These are phyloP conservation scores for Inosperma sp. DNA, from an alignment of 768 basidiomycete species.

Conservation along the genomic window DNA sequence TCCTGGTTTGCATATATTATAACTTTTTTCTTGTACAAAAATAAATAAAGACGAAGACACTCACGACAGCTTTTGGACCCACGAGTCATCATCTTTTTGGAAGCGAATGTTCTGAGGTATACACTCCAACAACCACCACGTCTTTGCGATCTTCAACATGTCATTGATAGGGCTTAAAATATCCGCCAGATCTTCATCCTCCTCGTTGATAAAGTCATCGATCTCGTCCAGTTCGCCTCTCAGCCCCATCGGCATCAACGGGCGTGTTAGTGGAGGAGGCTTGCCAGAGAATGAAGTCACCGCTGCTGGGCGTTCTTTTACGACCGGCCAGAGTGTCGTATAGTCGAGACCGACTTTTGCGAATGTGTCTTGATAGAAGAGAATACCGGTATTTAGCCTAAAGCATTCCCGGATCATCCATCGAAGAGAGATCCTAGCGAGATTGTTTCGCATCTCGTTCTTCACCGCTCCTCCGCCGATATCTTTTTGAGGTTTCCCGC, in stretches of 20 bases:
- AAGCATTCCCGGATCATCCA: conserved; percentile 76
- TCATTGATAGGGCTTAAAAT: conserved; percentile 50
- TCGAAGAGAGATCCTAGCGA: conserved; percentile 68
- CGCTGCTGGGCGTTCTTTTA: conserved; percentile 39
- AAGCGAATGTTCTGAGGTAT: conserved; percentile 38
- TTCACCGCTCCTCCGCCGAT: conserved; percentile 68
- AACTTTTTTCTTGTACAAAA: conserved; percentile 2
- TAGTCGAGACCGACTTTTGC: conserved; percentile 44
- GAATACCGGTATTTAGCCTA: conserved; percentile 49
- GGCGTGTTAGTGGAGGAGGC: conserved; percentile 18
- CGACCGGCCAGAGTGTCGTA: conserved; percentile 39
- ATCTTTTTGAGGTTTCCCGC: conserved; percentile 37
- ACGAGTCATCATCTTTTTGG: conserved; percentile 39
- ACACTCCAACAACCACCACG: conserved; percentile 68
- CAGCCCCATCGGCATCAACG: conserved; percentile 19
- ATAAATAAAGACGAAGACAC: conserved; percentile 15
- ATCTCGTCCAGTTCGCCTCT: conserved; percentile 24
- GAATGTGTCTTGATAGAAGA: conserved; percentile 50
- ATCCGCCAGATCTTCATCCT: conserved; percentile 59
- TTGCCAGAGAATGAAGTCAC: conserved; percentile 27
- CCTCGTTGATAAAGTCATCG: conserved; percentile 41
- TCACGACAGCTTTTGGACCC: conserved; percentile 36
- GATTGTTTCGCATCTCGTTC: conserved; percentile 52
- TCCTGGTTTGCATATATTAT: conserved; percentile 17
- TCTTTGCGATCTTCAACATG: conserved; percentile 42